Base-by-base conservation (phyloP, 495 filamentous ascomycete genomes). In the Xylaria bambusicola region DNA sequence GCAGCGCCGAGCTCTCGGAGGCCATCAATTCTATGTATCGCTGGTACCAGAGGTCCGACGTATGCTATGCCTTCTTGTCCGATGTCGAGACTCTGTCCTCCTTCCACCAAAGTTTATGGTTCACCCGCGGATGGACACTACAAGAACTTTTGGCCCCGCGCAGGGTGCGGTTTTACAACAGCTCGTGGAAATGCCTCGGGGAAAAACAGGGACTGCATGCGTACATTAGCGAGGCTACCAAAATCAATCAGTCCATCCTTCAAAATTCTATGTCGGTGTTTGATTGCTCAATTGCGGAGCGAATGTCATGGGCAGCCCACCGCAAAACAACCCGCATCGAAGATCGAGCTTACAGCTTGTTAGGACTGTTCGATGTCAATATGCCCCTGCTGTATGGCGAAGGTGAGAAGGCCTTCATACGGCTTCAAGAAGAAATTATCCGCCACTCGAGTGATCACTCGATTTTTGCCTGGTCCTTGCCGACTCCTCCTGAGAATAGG, bases 71-170 rank as follows among this genome's bases (percentile, higher is more conserved):
- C 4, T 72, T 63, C 56, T 60, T 75, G 0, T 38, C 48, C 3
- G 71, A 73, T 58, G 61, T 73, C 15, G 35, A 53, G 7, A 10
- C 17, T 15, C 12, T 20, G 46, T 24, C 41, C n/a, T 31, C n/a
- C 7, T 20, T 54, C 29, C n/a, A 36, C 18, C 44, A 3, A 13
- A 57, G 68, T 45, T 61, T 60, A 3, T 79, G 77, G 75, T 77
- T 79, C 38, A 66, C 55, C 1, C 59, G 77, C 38, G 75, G 75
- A 0, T 80, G 75, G 73, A 78, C 75, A 3, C 42, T 79, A 21
- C 73, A 79, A 40, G 75, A 79, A 56, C 67, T 79, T 0, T 55
- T 80, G 9, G 72, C 75, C 0, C 71, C 73, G 0, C 15, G 6
- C 3, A 15, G 58, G 0, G 17, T 79, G 2, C 15, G 49, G 0